Evolutionary conservation across 768 basidiomycete genomes (phyloP).

Genomic region (Hericium coralloides): DNA sequence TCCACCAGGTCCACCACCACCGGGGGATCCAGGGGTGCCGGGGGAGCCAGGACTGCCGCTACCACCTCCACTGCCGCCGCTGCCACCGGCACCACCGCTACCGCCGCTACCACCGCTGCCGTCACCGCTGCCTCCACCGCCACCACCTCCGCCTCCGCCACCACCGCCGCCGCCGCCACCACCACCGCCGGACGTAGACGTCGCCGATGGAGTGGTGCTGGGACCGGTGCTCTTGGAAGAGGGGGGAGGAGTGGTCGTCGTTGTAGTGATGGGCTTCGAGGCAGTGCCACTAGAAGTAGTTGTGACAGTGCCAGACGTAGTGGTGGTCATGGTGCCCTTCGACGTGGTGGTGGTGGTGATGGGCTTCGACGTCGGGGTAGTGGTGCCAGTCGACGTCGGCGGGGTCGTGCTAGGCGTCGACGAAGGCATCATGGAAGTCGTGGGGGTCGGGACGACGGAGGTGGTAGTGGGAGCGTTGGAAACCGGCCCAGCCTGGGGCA

Average conservation of each 20-base stretch:
- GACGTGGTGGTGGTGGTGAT: not conserved
- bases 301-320: not conserved
- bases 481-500: conserved; percentile 1
- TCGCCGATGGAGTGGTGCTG: not conserved
- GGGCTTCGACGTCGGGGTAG: not conserved
- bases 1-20: not conserved
- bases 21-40: not conserved
- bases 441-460: not conserved
- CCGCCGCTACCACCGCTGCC: not conserved
- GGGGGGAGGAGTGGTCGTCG: not conserved
- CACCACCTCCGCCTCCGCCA: not conserved
- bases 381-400: not conserved
- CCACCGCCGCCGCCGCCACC: not conserved
- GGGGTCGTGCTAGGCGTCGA: not conserved
- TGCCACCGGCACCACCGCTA: not conserved
- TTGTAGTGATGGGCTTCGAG: not conserved
- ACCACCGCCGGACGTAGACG: not conserved
- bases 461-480: not conserved
- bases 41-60: not conserved
- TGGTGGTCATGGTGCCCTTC: not conserved
- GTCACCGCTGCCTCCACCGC: not conserved
- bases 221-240: not conserved
- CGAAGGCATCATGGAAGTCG: not conserved
- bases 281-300: not conserved
- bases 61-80: not conserved